Base-by-base conservation (phyloP, 164 flowering plant species). In the Chimonanthus salicifolius region DNA sequence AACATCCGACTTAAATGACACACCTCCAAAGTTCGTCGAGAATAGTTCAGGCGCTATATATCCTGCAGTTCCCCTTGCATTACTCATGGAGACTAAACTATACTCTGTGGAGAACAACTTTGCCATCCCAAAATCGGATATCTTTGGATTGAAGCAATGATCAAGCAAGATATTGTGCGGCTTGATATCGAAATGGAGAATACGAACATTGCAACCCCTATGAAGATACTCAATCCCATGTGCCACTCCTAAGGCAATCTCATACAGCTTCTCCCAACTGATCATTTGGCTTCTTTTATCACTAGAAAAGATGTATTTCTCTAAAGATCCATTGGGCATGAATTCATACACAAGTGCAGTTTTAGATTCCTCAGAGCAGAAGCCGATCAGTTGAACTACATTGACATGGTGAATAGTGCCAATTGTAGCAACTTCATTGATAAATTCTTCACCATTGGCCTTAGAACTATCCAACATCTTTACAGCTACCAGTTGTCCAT, bases 161-260 rank as follows among this genome's bases (percentile, higher is more conserved):
- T 77, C 76, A 5, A 70, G 51, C 7, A 75, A 47, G 49, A 75
- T 75, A 47, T 75, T 75, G 63, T 75, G 64, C 6, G 77, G 75
- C 11, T 77, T 77, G 71, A 77, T 77, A 50, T 77, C 73, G 54
- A 77, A 64, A 46, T 77, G 79, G 13, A 73, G 69, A n/a, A 69
- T 73, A 9, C 70, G 4, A 58, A 58, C 62, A 44, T 70, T 68
- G 21, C 76, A 77, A 5, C 70, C 79, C 44, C 50, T 49, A 64
- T 70, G 73, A 44, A 70, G 18, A 13, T 70, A 70, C 20, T 75
- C 77, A 11, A 75, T 75, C 5, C 73, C 77, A 21, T 13, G 33
- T 15, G 77, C 73, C 10, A 64, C 49, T 13, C 73, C 73, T 51
- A 58, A 11, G 13, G 72, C 76, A 47, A 74, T 74, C 47, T 58